A percentile compares a stretch with the other conserved stretches of the same genome.
Conservation (phyloP, 2,329 filamentous ascomycete genomes). For the Trichoderma sp. region DNA sequence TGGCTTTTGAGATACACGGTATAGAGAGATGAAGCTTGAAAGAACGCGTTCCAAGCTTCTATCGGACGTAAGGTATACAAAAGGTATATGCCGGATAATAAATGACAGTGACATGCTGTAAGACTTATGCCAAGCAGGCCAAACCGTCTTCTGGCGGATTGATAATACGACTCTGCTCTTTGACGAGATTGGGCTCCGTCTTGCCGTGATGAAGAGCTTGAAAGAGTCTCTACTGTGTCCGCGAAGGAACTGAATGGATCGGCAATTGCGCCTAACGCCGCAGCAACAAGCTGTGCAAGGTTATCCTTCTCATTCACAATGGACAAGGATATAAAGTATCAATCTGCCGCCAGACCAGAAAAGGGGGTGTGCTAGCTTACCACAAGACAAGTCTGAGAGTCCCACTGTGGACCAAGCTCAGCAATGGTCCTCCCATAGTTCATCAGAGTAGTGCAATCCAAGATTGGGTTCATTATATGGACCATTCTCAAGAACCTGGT, state of each 20-base stretch:
- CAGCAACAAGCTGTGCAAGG: background rate
- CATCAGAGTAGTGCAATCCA: background rate
- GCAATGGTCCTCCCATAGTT: background rate
- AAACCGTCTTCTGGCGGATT: background rate
- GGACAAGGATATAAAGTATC: background rate
- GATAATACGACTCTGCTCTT: background rate
- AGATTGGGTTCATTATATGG: background rate
- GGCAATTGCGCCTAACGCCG: background rate
- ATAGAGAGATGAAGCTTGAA: background rate
- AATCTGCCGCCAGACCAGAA: background rate
- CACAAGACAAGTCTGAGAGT: background rate
- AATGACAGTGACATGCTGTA: background rate
- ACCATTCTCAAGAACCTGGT: background rate
- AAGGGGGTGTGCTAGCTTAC: background rate
- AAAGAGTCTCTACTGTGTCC: background rate
- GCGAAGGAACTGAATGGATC: background rate
- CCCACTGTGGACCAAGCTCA: background rate
- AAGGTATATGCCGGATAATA: background rate
- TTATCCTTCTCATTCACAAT: background rate
- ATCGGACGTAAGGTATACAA: background rate
- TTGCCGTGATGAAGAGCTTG: background rate
- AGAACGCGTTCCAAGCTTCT: background rate
- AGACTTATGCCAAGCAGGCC: background rate
- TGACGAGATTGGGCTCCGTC: background rate
- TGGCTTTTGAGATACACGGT: background rate